Conservation (phyloP, 768 basidiomycete species). For the Infundibulicybe gibba region DNA sequence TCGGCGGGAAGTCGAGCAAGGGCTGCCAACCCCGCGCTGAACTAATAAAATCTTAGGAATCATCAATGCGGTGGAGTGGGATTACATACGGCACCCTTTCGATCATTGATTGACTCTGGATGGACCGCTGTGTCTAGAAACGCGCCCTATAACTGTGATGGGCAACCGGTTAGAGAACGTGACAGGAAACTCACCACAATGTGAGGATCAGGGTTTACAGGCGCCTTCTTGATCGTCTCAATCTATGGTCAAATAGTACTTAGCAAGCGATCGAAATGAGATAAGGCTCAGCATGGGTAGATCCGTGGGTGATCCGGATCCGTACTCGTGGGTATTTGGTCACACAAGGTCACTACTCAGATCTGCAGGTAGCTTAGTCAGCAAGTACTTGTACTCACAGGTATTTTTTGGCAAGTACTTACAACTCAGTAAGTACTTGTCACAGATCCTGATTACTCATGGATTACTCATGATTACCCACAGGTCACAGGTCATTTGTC, state of each 20-base stretch:
- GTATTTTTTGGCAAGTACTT: too few relatives aligned
- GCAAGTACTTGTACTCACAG: too few relatives aligned
- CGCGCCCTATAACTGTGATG: conserved; percentile 2
- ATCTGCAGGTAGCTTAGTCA: too few relatives aligned
- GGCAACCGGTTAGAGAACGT: too few relatives aligned
- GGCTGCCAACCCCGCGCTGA: conserved; percentile 1
- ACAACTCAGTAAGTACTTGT: too few relatives aligned
- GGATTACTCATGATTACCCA: too few relatives aligned
- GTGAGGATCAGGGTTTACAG: background rate
- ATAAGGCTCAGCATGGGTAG: too few relatives aligned
- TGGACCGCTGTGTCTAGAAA: conserved; percentile 4
- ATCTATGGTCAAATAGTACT: background rate
- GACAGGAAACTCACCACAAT: background rate
- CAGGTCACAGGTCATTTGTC: too few relatives aligned
- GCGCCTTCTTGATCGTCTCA: background rate
- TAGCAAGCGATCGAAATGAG: background rate
- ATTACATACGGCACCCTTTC: conserved; percentile 8
- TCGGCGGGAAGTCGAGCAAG: conserved; percentile 1
- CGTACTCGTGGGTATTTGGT: too few relatives aligned
- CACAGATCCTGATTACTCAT: too few relatives aligned
- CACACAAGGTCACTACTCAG: too few relatives aligned
- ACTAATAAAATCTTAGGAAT: background rate
- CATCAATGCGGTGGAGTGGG: background rate
- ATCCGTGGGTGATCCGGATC: too few relatives aligned
- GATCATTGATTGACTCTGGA: conserved; percentile 22